Base-by-base conservation (phyloP, 2,329 filamentous ascomycete genomes). In the Cytospora chrysosperma region DNA sequence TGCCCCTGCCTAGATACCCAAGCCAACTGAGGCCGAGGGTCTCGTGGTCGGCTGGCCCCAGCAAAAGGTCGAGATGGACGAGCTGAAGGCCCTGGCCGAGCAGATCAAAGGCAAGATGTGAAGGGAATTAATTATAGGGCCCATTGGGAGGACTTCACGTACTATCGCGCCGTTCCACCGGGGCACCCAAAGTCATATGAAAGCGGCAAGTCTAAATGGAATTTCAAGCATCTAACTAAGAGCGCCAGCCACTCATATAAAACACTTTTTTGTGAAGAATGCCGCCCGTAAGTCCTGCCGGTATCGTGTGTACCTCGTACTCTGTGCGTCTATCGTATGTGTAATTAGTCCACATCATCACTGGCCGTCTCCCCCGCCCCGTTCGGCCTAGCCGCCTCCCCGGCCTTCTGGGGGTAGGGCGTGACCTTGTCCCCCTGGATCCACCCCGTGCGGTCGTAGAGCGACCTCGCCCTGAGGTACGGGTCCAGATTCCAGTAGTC, bases 401-500 rank as follows among this genome's bases (percentile, higher is more conserved):
- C 19, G 68, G 72, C 70, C 49, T 68, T 65, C 55, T 70, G 66
- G 34, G 79, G 75, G 71, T 96, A 95, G 75, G 91, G 93, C 40
- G 91, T 79, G 51, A 94, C 77, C 71, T 82, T 82, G 1, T 93
- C 93, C 13, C 81, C 86, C 65, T 85, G 78, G 53, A 98, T 81
- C 65, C 95, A 79, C 1, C 93, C 91, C 15, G 82, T 83, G 65
- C 95, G 85, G 75, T 99, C 95, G 70, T 97, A 97, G 65, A 92
- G 77, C n/a, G 88, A 90, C 71, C 89, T 84, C 15, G 93, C 92
- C 47, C 95, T 83, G 32, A 98, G 74, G 74, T 94, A 96, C 0
- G 92, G 92, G 77, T 99, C 95, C 59, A 97, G 76, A 47, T 83
- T 82, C 94, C 95, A 99, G 78, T 98, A 99, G 69, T 91, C 91